A percentile compares a stretch with the other conserved stretches of the same genome.
These are phyloP conservation scores for Xerocomus cyaneibrunnescens DNA, from an alignment of 1,284 basidiomycete species.

Conservation along the genomic window DNA sequence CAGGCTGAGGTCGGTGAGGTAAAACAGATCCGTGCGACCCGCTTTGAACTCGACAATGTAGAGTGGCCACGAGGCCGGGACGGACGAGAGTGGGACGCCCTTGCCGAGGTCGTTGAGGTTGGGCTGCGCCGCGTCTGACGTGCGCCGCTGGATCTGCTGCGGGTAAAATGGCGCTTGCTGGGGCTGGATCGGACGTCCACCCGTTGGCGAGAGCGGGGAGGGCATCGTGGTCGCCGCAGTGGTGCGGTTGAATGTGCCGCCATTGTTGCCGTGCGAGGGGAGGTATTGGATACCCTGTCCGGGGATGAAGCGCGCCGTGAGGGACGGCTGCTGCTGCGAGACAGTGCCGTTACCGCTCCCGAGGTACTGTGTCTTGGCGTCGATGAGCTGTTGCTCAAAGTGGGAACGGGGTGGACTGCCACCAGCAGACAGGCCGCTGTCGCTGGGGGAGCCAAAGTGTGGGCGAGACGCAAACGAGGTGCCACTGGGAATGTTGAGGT, in stretches of 20 bases:
- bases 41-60: conserved; percentile 99
- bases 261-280: conserved; percentile 40
- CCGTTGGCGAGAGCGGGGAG: conserved; percentile 49
- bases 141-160: conserved; percentile 45
- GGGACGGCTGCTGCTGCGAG: conserved; percentile 31
- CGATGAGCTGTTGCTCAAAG: conserved; percentile 44
- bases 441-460: conserved; percentile 58
- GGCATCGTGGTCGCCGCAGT: conserved; percentile 25
- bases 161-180: conserved; percentile 37
- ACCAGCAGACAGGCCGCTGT: conserved; percentile 45
- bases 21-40: conserved; percentile 92
- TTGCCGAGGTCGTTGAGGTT: conserved; percentile 74
- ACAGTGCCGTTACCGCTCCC: conserved; percentile 25
- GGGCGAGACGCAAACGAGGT: conserved; percentile 46
- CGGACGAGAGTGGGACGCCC: conserved; percentile 81
- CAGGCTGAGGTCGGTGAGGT: conserved; percentile 66
- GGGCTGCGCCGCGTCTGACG: conserved; percentile 49
- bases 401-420: conserved; percentile 41
- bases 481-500: conserved; percentile 51
- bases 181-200: conserved; percentile 43
- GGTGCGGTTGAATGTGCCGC: conserved; percentile 36
- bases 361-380: conserved; percentile 39
- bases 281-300: conserved; percentile 65
- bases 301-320: conserved; percentile 59
- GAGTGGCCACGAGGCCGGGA: conserved; percentile 83